Evolutionary conservation across 345 rosid genomes (phyloP).

Genomic region (Excoecaria cochinchinensis): DNA sequence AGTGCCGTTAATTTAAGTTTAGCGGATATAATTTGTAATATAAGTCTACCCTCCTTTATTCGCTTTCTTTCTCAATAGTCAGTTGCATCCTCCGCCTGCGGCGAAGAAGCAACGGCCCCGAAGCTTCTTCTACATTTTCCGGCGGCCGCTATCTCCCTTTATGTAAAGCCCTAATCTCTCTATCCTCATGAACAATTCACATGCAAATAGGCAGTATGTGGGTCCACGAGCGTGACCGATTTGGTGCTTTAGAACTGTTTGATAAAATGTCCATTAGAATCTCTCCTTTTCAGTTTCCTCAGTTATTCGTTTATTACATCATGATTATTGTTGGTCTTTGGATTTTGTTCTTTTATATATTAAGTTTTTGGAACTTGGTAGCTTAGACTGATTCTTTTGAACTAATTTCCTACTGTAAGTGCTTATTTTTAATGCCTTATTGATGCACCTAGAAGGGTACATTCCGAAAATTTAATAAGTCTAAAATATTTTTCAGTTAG

Average conservation of each 20-base stretch:
- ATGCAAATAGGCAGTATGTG: background rate
- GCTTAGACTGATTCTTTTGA: background rate
- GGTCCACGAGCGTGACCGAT: background rate
- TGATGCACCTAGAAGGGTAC: background rate
- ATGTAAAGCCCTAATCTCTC: slow-evolving; percentile 4
- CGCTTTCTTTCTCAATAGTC: background rate
- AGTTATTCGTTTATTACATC: background rate
- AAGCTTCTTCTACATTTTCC: slow-evolving; percentile 1
- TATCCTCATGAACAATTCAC: background rate
- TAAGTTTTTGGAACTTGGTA: background rate
- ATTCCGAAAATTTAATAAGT: background rate
- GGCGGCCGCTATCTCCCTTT: background rate
- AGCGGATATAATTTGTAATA: background rate
- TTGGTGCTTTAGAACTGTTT: slow-evolving; percentile 17
- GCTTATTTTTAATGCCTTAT: background rate
- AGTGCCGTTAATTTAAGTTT: background rate
- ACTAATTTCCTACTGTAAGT: background rate
- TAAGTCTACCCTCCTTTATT: too few relatives aligned
- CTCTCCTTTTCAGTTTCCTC: background rate
- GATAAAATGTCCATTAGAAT: slow-evolving; percentile 20
- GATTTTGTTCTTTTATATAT: background rate
- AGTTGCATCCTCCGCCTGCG: background rate
- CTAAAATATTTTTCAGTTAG: background rate
- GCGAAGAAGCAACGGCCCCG: background rate
- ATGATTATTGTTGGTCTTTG: background rate